Evolutionary conservation across 2,329 filamentous ascomycete genomes (phyloP).

Genomic region (Penicillium sp.): DNA sequence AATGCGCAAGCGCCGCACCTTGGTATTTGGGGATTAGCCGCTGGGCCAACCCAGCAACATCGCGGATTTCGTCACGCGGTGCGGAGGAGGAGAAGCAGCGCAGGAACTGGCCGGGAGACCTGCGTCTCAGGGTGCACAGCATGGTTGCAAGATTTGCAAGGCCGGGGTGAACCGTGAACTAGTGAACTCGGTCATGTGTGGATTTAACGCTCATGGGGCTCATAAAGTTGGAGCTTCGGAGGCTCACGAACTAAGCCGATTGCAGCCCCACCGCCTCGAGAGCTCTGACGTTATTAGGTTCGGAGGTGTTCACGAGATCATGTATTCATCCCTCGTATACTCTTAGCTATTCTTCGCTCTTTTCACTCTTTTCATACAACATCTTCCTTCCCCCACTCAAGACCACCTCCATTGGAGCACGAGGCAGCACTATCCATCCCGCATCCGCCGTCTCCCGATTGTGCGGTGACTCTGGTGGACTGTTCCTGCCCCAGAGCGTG

Average conservation of each 20-base stretch:
- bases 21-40: constrained; percentile 61
- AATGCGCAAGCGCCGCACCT: constrained; percentile 43
- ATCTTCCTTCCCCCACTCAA: not conserved
- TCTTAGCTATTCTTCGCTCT: too few species aligned
- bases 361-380: not conserved
- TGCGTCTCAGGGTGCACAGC: constrained; percentile 16
- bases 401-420: not conserved
- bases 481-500: not conserved
- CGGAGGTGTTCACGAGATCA: constrained; percentile 1
- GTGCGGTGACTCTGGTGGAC: not conserved
- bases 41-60: constrained; percentile 41
- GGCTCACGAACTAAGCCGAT: not conserved
- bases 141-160: constrained; percentile 13
- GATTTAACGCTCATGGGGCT: not conserved
- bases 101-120: constrained; percentile 7
- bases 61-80: constrained; percentile 40
- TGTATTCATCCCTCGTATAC: not conserved
- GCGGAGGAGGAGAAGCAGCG: constrained; percentile 43
- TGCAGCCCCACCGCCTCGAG: constrained; percentile 1
- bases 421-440: constrained; percentile 4
- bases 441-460: constrained; percentile 12
- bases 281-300: constrained; percentile 2
- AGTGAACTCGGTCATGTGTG: not conserved
- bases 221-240: not conserved
- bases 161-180: too few species aligned